Base-by-base conservation (phyloP, 371 early-diverging fungal species). In the Mucor ambiguus region DNA sequence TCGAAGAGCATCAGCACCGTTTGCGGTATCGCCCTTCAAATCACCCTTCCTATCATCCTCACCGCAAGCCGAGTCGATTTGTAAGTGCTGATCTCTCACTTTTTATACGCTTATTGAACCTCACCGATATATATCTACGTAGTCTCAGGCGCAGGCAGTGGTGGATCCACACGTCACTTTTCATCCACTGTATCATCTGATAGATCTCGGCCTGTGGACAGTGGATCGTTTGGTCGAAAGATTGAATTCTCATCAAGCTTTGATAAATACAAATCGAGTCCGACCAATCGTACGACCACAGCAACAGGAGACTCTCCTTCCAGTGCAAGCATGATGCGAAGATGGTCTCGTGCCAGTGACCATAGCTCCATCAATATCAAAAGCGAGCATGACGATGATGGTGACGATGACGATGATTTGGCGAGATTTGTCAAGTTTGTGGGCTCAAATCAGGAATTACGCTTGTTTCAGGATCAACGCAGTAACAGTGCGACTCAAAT, bases 31-130 rank as follows among this genome's bases (percentile, higher is more conserved):
- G 4, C 91, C 91, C 8, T 91, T 91, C 79, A 90, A 90, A 57
- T 88, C 90, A 3, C 88, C 90, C 2, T 89, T 88, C n/a, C 69
- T 89, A 9, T 85, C 89, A 4, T 87, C 87, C 2, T 88, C 89
- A 6, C 79, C 82, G 4, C 73, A 78, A 58, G 75, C 84, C 11
- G 66, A 76, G 8, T 71, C 74, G 12, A 70, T 80, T 1, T 72
- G 82, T 71, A 83, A 60, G 65, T 52, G 57, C 33, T 9, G 8
- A 4, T 33, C 33, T 33, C 9, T 33, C 9, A 8, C 8, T 33
- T 33, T 4, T 9, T 33, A 1, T 33, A 8, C 1, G 4, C 9
- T 33, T 35, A 12, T 35, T 12, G 22, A 56, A 24, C 37, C 66
- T 67, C 49, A 63, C 60, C 11, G 68, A 63, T 69, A n/a, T n/a